phyloP scores from a whole-genome alignment of 768 basidiomycete species.

The Mycena amicta region DNA sequence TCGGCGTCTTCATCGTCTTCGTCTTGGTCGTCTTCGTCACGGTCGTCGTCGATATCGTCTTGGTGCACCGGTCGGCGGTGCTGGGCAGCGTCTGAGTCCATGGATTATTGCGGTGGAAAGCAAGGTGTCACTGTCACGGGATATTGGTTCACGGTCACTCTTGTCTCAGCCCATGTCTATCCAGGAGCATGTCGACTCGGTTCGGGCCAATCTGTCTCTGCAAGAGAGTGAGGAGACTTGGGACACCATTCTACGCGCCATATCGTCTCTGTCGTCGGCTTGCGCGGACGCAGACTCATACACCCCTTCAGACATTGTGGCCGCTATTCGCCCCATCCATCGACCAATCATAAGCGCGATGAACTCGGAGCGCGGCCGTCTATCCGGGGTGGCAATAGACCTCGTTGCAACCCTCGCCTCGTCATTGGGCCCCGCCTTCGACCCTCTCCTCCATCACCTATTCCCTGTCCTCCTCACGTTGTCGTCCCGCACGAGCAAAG shows the following conservation, averaged over 20 bases:
- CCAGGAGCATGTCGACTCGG: conserved; percentile 42
- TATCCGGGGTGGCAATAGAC: conserved; percentile 70
- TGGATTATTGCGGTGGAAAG: conserved; percentile 4
- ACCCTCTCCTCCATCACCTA: conserved; percentile 65
- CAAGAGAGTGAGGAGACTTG: conserved; percentile 80
- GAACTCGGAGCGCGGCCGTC: conserved; percentile 72
- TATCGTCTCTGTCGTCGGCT: conserved; percentile 48
- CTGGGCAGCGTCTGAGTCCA: conserved; percentile 2
- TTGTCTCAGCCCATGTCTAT: conserved; percentile 32
- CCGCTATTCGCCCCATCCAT: conserved; percentile 51
- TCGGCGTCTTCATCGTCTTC: conserved; percentile 39
- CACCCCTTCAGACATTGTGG: conserved; percentile 51
- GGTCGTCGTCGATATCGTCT: conserved; percentile 25
- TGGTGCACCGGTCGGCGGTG: conserved; percentile 2
- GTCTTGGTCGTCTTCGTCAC: conserved; percentile 32
- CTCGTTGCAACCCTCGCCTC: conserved; percentile 56
- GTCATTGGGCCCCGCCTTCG: conserved; percentile 63
- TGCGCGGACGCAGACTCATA: conserved; percentile 57
- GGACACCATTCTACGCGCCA: conserved; percentile 62
- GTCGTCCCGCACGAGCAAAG: conserved; percentile 78
- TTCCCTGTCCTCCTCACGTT: conserved; percentile 68
- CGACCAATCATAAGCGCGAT: conserved; percentile 60
- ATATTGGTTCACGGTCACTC: too few relatives aligned
- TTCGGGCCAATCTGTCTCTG: conserved; percentile 43
- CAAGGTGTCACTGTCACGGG: too few relatives aligned